phyloP scores from a whole-genome alignment of 2,329 filamentous ascomycete genomes.

The Talaromyces amestolkiae region DNA sequence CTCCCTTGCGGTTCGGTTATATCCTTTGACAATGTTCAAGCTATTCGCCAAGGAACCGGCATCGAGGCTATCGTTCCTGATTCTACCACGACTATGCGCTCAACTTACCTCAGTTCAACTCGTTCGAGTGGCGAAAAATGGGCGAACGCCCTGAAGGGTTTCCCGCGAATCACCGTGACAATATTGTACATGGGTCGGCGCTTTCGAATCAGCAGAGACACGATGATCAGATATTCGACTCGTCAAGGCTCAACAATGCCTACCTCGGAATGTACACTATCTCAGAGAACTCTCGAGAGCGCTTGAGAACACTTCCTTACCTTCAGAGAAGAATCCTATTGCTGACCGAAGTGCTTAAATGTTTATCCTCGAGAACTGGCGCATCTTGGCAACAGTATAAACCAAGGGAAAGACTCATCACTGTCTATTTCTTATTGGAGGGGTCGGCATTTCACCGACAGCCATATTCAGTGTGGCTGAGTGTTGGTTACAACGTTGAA shows the following conservation, averaged over 20 bases:
- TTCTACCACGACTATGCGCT: not conserved
- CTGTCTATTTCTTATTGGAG: not conserved
- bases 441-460: not conserved
- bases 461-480: not conserved
- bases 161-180: not conserved
- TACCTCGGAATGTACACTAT: not conserved
- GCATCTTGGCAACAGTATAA: not conserved
- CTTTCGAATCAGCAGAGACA: not conserved
- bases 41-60: not conserved
- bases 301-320: not conserved
- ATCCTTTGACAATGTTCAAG: not conserved
- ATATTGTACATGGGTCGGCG: not conserved
- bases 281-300: not conserved
- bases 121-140: not conserved
- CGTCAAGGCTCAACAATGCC: not conserved
- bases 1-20: no score
- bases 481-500: not conserved
- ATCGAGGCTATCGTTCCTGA: not conserved
- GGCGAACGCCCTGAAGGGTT: not conserved
- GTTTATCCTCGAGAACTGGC: not conserved
- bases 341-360: not conserved
- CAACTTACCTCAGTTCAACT: no score
- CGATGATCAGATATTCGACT: not conserved
- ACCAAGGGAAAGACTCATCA: not conserved
- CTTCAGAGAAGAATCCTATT: not conserved